Base-by-base conservation (phyloP, 2,329 filamentous ascomycete species). In the Trichoderma sp. region DNA sequence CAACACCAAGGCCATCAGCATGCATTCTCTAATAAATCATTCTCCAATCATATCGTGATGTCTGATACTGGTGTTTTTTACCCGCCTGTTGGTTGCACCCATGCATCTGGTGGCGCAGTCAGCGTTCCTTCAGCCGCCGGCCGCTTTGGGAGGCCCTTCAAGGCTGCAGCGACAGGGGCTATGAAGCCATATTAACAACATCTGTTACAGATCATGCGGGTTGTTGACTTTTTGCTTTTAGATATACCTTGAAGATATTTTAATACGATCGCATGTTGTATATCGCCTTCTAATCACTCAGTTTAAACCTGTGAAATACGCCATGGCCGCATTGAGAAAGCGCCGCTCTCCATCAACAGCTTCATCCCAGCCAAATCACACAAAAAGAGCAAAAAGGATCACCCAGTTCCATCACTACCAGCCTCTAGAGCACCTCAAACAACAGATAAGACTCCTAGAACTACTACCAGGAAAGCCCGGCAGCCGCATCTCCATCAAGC, bases 111-210 rank as follows among this genome's bases (percentile, higher is more conserved):
- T 58, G 55, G 55, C 55, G 55, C 55, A 58, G 55, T 33, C 31
- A 58, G 55, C 55, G 31, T 14, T 58, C 55, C 55, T 58, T 58
- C 55, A 21, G 55, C 31, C 55, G 31, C 55, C 55, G 29, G 53
- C 53, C 21, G n/a, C 19, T 56, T 33, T n/a, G 10, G 29, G 53
- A 33, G 53, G 53, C 53, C 31, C 35, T 14, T 14, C 33, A 58
- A 58, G 31, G 55, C 55, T 37, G 55, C 40, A 58, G 16, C 27
- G 19, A 56, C 53, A 55, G 19, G 52, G 52, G 52, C 47, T 27
- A 49, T 24, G 47, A 49, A 49, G 47, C 47, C 13, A 49, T 24
- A 49, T 24, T 24, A 24, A 49, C 11, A 24, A 5, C 10, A 49
- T 13, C 47, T 55, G 24, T 55, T 5, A 31, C 52, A 55, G 52